Evolutionary conservation across 148 eudicot species (phyloP).

Genomic region (Rheum nobile): DNA sequence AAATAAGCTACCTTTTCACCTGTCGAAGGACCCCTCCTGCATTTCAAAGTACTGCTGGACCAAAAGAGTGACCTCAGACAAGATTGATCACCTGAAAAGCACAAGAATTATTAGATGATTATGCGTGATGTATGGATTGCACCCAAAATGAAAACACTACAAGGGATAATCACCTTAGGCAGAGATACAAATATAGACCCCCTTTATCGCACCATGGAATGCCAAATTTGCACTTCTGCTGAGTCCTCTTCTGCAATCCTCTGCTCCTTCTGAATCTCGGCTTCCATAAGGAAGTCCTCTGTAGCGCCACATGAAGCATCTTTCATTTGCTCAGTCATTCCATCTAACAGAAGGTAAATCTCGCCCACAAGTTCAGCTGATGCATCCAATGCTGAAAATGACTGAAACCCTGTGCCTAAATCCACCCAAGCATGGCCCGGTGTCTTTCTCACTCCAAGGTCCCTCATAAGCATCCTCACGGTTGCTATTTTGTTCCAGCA

Average conservation of each 20-base stretch:
- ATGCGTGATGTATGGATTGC: background rate
- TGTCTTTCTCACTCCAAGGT: constrained; percentile 53
- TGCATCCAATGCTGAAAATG: constrained; percentile 51
- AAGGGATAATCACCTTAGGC: background rate
- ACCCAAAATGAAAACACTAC: background rate
- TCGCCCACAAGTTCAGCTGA: constrained; percentile 35
- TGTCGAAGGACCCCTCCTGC: no score
- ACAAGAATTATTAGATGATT: background rate
- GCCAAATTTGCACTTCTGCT: background rate
- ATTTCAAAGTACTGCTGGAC: background rate
- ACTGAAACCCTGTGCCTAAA: constrained; percentile 45
- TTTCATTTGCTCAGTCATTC: constrained; percentile 51
- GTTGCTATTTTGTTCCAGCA: constrained; percentile 55
- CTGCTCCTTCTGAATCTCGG: background rate
- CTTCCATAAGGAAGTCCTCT: background rate
- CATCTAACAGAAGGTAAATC: constrained; percentile 41
- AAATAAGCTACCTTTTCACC: no score
- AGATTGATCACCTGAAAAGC: background rate
- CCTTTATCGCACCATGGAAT: background rate
- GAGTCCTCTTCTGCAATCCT: background rate
- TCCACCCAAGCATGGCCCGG: constrained; percentile 82
- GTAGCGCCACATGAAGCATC: constrained; percentile 16
- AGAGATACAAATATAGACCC: background rate
- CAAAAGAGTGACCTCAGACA: background rate
- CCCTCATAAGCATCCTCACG: constrained; percentile 56